Evolutionary conservation across 106 monocot genomes (phyloP).

Genomic region (Dactylorhiza incarnata): DNA sequence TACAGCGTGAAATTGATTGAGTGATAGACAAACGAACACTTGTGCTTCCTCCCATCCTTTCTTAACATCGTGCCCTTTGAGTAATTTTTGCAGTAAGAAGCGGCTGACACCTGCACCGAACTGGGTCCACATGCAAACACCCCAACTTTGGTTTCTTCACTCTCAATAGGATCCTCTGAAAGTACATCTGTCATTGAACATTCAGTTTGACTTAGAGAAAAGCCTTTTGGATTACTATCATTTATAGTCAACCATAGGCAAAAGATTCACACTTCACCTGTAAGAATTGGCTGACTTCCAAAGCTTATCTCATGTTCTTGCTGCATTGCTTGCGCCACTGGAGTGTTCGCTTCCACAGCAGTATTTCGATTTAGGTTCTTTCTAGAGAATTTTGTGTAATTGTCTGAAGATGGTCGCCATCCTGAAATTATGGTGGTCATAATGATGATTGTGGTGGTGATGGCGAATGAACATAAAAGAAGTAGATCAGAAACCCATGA

Average conservation of each 20-base stretch:
- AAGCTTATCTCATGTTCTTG: constrained; percentile 40
- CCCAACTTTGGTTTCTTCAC: constrained; percentile 30
- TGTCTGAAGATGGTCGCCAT: constrained; percentile 16
- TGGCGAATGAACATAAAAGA: constrained; percentile 31
- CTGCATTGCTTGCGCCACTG: not conserved
- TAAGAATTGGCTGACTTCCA: constrained; percentile 57
- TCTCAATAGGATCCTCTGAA: constrained; percentile 16
- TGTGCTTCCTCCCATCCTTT: not conserved
- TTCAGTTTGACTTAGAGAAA: not conserved
- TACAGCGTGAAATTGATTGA: constrained; percentile 71
- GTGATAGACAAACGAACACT: constrained; percentile 27
- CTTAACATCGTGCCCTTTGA: not conserved
- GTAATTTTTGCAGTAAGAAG: constrained; percentile 35
- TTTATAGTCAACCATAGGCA: not conserved
- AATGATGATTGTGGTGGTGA: constrained; percentile 26
- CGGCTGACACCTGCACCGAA: constrained; percentile 63
- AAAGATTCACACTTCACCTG: constrained; percentile 27
- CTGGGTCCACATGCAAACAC: constrained; percentile 76
- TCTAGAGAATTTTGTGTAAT: not conserved
- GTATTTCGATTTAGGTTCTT: constrained; percentile 8
- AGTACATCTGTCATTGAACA: constrained; percentile 39
- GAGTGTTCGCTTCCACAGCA: not conserved
- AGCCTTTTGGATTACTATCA: not conserved
- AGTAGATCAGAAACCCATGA: constrained; percentile 60
- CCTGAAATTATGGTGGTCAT: constrained; percentile 9